phyloP scores from a whole-genome alignment of 108 stramenopile species.

The Chaetoceros muelleri region DNA sequence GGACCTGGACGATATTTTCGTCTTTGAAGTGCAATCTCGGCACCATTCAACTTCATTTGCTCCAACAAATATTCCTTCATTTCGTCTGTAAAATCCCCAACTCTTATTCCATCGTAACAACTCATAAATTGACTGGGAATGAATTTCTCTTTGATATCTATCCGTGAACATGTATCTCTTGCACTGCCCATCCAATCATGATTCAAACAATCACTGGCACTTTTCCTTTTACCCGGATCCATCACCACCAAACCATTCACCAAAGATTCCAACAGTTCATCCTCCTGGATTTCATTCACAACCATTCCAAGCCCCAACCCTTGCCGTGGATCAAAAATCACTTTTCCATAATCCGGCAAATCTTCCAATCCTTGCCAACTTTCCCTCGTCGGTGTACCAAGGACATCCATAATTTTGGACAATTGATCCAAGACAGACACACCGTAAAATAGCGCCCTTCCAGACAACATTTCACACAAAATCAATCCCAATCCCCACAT shows the following conservation, averaged over 20 bases:
- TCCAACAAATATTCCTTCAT: too few species aligned
- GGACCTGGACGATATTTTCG: too few species aligned
- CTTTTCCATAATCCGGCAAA: constrained; percentile 53
- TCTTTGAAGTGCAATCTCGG: too few species aligned
- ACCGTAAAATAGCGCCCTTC: constrained; percentile 46
- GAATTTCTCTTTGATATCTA: too few species aligned
- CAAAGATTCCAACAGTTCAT: constrained; percentile 18
- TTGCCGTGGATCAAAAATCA: constrained; percentile 27
- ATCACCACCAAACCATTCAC: constrained; percentile 31
- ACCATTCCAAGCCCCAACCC: constrained; percentile 15
- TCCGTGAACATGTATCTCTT: too few species aligned
- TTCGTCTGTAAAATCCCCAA: too few species aligned
- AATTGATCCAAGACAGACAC: constrained; percentile 63
- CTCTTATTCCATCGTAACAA: too few species aligned
- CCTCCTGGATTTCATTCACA: constrained; percentile 22
- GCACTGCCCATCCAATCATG: constrained; percentile 17
- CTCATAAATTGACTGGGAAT: too few species aligned
- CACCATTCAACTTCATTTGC: too few species aligned
- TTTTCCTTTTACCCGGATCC: constrained; percentile 41
- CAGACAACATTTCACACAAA: constrained; percentile 36
- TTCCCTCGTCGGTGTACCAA: constrained; percentile 56
- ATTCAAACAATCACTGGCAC: constrained; percentile 32
- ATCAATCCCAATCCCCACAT: constrained; percentile 60
- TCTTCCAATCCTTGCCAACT: constrained; percentile 36
- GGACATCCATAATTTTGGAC: constrained; percentile 30